A percentile compares a stretch with the other conserved stretches of the same genome.
phyloP scores from a whole-genome alignment of 2,329 filamentous ascomycete genomes.

The Botrytis byssoidea region DNA sequence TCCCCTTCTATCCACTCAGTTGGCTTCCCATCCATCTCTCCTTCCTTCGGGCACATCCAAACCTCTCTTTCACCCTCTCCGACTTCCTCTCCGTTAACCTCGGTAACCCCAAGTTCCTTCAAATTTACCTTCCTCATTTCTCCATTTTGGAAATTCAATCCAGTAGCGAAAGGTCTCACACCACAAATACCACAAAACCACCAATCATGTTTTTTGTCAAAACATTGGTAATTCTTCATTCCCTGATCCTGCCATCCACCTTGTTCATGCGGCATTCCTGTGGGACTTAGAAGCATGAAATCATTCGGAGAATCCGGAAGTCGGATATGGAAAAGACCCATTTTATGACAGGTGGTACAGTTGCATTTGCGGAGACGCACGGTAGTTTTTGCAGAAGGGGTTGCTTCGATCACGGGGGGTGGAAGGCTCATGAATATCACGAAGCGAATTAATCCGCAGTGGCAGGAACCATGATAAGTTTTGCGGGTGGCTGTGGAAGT shows the following conservation, averaged over 20 bases:
- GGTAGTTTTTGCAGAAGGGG: constrained; percentile 19
- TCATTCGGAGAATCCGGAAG: constrained; percentile 42
- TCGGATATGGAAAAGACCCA: constrained; percentile 48
- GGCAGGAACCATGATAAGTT: constrained; percentile 46
- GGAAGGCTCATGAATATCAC: constrained; percentile 46
- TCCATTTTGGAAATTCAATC: constrained; percentile 35
- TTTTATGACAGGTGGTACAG: constrained; percentile 50
- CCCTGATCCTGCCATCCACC: constrained; percentile 42
- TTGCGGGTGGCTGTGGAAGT: constrained; percentile 24
- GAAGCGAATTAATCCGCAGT: constrained; percentile 47
- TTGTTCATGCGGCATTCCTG: neutral
- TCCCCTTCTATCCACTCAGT: constrained; percentile 34
- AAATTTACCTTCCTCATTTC: constrained; percentile 32
- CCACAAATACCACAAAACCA: constrained; percentile 50
- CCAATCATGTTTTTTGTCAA: constrained; percentile 40
- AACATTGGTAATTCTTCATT: constrained; percentile 45
- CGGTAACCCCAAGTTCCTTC: constrained; percentile 12
- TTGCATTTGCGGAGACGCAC: constrained; percentile 44
- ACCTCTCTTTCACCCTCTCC: constrained; percentile 26
- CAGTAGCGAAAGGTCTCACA: constrained; percentile 45
- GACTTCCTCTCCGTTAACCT: constrained; percentile 23
- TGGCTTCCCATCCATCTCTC: constrained; percentile 34
- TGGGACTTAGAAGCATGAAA: constrained; percentile 48
- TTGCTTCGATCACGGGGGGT: constrained; percentile 30
- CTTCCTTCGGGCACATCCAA: constrained; percentile 39